These are phyloP conservation scores for Zygosaccharomyces sapae DNA, from an alignment of 1,139 yeast genomes.

Conservation along the genomic window DNA sequence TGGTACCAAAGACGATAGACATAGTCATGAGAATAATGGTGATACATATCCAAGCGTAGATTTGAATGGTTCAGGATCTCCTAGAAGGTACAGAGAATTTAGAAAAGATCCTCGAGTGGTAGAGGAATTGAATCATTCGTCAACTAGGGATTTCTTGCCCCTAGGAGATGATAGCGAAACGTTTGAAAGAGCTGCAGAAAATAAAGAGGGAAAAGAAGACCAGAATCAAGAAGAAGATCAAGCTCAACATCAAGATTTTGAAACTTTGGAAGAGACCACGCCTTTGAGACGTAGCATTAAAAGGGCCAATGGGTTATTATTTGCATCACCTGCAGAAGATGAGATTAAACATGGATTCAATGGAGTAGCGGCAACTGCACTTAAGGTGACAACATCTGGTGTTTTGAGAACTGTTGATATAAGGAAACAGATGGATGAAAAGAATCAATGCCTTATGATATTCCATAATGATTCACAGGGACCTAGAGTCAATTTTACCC, in stretches of 20 bases:
- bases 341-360: not conserved
- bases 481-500: constrained; percentile 13
- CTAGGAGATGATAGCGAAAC: not conserved
- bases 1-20: constrained; percentile 6
- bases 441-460: constrained; percentile 12
- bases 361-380: not conserved
- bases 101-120: constrained; percentile 14
- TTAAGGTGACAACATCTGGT: constrained; percentile 10
- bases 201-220: not conserved
- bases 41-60: not conserved
- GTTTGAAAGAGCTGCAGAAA: not conserved
- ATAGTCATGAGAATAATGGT: not conserved
- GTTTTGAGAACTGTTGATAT: constrained; percentile 6
- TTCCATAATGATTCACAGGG: constrained; percentile 12
- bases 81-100: constrained; percentile 14
- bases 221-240: not conserved
- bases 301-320: constrained; percentile 14
- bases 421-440: constrained; percentile 5
- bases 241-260: constrained; percentile 10
- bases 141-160: constrained; percentile 13
- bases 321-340: constrained; percentile 15
- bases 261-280: constrained; percentile 11
- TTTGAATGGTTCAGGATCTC: not conserved
- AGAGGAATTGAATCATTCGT: constrained; percentile 10
- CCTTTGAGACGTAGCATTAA: constrained; percentile 9